Percentiles rank a stretch among this genome's conserved stretches.
These are phyloP conservation scores for Ustilago vetiveriae DNA, from an alignment of 1,284 basidiomycete genomes.

Conservation along the genomic window DNA sequence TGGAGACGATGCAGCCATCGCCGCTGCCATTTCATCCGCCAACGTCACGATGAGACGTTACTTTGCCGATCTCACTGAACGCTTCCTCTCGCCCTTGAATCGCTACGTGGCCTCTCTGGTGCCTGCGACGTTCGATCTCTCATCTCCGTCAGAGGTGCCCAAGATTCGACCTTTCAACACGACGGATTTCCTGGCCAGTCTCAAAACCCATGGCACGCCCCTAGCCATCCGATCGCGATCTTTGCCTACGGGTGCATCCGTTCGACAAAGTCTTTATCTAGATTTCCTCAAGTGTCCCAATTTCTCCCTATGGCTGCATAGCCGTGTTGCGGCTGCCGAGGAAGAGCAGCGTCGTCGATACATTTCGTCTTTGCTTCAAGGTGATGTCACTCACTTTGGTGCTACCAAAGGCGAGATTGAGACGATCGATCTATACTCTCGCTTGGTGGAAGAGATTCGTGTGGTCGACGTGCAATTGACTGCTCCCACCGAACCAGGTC, in stretches of 20 bases:
- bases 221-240: constrained; percentile 59
- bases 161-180: constrained; percentile 77
- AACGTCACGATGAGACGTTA: constrained; percentile 78
- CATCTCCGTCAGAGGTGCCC: constrained; percentile 50
- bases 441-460: constrained; percentile 56
- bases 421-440: constrained; percentile 55
- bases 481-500: constrained; percentile 41
- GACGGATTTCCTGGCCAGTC: constrained; percentile 80
- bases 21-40: constrained; percentile 20
- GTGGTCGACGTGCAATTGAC: constrained; percentile 49
- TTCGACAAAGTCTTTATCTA: constrained; percentile 56
- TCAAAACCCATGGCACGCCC: constrained; percentile 77
- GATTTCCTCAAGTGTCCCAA: constrained; percentile 63
- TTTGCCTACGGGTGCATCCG: constrained; percentile 57
- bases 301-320: constrained; percentile 63
- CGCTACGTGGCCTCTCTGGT: constrained; percentile 83
- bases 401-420: constrained; percentile 53
- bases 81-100: constrained; percentile 88
- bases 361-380: constrained; percentile 51
- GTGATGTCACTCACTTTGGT: constrained; percentile 55
- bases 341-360: constrained; percentile 59
- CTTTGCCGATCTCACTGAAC: constrained; percentile 86
- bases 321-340: constrained; percentile 51
- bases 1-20: constrained; percentile 5
- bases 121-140: constrained; percentile 46